phyloP scores from a whole-genome alignment of 2,329 filamentous ascomycete species.

The Verticillium albo-atrum region DNA sequence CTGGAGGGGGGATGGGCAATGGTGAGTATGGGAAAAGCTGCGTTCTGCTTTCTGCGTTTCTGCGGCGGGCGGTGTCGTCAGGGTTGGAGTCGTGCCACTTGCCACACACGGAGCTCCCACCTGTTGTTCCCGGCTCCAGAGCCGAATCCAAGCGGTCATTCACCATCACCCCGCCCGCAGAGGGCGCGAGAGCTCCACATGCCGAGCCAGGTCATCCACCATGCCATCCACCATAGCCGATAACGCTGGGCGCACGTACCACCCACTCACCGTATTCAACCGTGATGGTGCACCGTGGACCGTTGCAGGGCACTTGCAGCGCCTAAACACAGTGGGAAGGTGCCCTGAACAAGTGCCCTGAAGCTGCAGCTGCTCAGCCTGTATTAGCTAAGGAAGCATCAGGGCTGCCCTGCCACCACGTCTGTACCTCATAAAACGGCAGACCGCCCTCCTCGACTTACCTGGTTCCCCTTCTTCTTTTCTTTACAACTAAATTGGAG shows the following conservation, averaged over 20 bases:
- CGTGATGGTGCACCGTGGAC: too few species aligned
- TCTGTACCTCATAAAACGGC: not conserved
- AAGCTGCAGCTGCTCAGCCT: too few species aligned
- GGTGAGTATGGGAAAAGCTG: not conserved
- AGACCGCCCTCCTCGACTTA: not conserved
- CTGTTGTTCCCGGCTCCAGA: not conserved
- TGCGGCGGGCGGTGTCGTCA: not conserved
- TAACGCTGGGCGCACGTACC: not conserved
- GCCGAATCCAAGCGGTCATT: not conserved
- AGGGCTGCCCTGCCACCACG: too few species aligned
- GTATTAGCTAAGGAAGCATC: too few species aligned
- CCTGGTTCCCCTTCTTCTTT: conserved; percentile 37
- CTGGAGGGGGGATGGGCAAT: not conserved
- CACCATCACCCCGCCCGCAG: not conserved
- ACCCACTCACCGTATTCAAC: not conserved
- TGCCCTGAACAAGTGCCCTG: too few species aligned
- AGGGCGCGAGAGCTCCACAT: not conserved
- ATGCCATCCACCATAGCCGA: too few species aligned
- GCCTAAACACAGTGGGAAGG: too few species aligned
- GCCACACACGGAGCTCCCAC: not conserved
- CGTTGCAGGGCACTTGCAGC: too few species aligned
- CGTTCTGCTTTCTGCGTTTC: too few species aligned
- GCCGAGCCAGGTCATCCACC: too few species aligned
- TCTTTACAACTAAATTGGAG: conserved; percentile 73
- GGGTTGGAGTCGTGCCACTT: not conserved